phyloP scores from a whole-genome alignment of 2,329 filamentous ascomycete species.

The Paraphoma chrysanthemicola region DNA sequence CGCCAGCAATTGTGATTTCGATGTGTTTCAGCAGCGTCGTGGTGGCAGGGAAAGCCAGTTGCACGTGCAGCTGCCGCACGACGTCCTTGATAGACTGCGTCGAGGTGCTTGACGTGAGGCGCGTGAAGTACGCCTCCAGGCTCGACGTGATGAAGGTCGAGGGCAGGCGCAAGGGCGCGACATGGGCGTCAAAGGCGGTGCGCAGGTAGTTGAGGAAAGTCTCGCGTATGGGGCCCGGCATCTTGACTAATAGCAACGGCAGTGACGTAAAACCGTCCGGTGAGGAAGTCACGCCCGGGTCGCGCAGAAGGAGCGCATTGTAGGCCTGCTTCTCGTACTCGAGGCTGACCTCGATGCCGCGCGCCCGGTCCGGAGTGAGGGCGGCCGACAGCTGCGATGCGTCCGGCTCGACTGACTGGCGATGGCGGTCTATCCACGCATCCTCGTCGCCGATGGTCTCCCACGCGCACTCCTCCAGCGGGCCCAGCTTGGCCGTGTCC shows the following conservation, averaged over 20 bases:
- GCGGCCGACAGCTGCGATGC: constrained; percentile 33
- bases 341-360: constrained; percentile 58
- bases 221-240: constrained; percentile 58
- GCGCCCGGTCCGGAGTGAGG: constrained; percentile 30
- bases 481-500: constrained; percentile 54
- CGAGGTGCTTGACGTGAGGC: constrained; percentile 54
- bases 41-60: constrained; percentile 41
- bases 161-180: constrained; percentile 53
- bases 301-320: constrained; percentile 58
- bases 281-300: constrained; percentile 36
- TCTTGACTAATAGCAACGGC: constrained; percentile 59
- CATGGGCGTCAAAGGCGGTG: constrained; percentile 59
- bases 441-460: constrained; percentile 50
- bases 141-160: constrained; percentile 54
- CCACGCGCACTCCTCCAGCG: constrained; percentile 58
- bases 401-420: constrained; percentile 40
- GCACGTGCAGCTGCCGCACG: constrained; percentile 44
- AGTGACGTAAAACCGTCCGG: constrained; percentile 54
- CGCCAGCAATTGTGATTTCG: constrained; percentile 51
- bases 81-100: constrained; percentile 39
- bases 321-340: constrained; percentile 58
- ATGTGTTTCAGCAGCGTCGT: constrained; percentile 49
- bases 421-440: constrained; percentile 48
- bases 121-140: constrained; percentile 65
- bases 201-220: constrained; percentile 58